Evolutionary conservation across 2,329 filamentous ascomycete genomes (phyloP).

Genomic region (Rhinocladiella similis): DNA sequence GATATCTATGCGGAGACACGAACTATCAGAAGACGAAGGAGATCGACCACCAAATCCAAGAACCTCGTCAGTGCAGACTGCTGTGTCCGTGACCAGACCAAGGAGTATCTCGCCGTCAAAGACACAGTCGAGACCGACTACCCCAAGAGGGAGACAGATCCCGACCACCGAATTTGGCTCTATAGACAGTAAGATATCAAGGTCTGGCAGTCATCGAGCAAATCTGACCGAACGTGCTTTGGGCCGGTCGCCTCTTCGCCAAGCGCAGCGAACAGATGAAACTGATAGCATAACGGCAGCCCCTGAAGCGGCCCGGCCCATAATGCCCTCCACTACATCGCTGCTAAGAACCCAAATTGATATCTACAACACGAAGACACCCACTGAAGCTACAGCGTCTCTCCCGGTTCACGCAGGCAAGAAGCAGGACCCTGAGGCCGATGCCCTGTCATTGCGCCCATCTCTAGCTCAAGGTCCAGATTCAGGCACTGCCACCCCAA

Average conservation of each 20-base stretch:
- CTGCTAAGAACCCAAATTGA: constrained; percentile 21
- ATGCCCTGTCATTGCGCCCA: not conserved
- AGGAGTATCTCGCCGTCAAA: constrained; percentile 9
- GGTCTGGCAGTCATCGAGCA: constrained; percentile 3
- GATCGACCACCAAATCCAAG: not conserved
- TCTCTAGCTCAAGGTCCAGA: constrained; percentile 7
- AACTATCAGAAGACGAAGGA: constrained; percentile 41
- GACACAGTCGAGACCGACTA: constrained; percentile 12
- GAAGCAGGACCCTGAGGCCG: constrained; percentile 11
- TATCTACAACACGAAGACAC: constrained; percentile 9
- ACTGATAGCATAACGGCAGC: not conserved
- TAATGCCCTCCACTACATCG: not conserved
- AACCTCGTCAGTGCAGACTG: not conserved
- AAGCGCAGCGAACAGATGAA: constrained; percentile 3
- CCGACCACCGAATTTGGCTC: constrained; percentile 17
- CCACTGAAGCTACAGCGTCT: constrained; percentile 20
- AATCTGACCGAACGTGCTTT: constrained; percentile 12
- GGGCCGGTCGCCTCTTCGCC: constrained; percentile 14
- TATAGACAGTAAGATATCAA: constrained; percentile 19
- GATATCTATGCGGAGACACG: constrained; percentile 62
- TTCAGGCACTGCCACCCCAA: constrained; percentile 24
- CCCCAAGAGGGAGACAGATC: constrained; percentile 16
- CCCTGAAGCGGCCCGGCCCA: not conserved
- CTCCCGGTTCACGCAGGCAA: constrained; percentile 18
- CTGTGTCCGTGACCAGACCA: not conserved